Conservation (phyloP, 352 stramenopile species). For the Phytopythium montanum region DNA sequence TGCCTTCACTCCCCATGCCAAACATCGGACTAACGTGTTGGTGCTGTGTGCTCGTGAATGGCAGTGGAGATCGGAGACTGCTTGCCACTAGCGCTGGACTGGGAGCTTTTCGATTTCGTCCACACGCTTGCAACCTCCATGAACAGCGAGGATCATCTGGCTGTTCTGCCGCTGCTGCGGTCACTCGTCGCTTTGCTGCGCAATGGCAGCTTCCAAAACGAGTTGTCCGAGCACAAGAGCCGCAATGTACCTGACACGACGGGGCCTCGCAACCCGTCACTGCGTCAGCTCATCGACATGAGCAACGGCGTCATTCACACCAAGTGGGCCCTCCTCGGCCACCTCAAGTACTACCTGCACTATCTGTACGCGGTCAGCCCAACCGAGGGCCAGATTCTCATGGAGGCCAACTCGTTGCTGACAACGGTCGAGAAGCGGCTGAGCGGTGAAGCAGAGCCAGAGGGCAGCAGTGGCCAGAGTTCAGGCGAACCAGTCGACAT, state of each 20-base stretch:
- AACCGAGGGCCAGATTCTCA: constrained; percentile 60
- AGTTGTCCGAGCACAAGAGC: constrained; percentile 12
- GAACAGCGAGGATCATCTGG: constrained; percentile 79
- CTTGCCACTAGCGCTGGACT: constrained; percentile 62
- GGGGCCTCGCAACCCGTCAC: neutral
- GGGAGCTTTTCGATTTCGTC: constrained; percentile 66
- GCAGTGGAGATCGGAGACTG: constrained; percentile 53
- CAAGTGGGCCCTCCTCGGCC: constrained; percentile 46
- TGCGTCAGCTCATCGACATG: constrained; percentile 26
- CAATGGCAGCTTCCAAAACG: constrained; percentile 58
- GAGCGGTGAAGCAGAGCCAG: constrained; percentile 15
- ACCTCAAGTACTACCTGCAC: constrained; percentile 71
- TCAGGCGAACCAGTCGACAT: constrained; percentile 17
- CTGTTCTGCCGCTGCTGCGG: constrained; percentile 50
- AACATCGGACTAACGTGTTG: constrained; percentile 10
- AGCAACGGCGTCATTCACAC: constrained; percentile 47
- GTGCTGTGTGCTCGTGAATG: constrained; percentile 11
- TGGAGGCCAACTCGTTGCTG: constrained; percentile 45
- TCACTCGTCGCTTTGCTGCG: constrained; percentile 48
- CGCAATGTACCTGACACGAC: neutral
- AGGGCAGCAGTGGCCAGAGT: constrained; percentile 9
- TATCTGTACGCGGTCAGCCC: constrained; percentile 72
- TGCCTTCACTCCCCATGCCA: neutral
- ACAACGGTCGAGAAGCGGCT: constrained; percentile 39
- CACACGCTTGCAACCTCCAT: constrained; percentile 67